phyloP scores from a whole-genome alignment of 1,139 yeast genomes.

The Magnusiomyces clavatus region DNA sequence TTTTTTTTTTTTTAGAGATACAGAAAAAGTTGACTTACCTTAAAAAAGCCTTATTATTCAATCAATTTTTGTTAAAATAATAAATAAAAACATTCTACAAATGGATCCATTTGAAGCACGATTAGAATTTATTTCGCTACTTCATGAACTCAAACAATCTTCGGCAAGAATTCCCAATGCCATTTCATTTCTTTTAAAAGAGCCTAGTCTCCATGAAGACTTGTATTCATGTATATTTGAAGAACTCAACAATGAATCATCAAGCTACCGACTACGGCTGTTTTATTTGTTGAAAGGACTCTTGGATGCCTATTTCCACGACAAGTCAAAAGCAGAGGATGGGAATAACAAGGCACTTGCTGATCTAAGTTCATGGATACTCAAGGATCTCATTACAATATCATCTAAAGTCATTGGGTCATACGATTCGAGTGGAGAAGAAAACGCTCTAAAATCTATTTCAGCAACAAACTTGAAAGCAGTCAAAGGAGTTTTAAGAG shows the following conservation, averaged over 20 bases:
- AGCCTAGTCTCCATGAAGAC: conserved; percentile 58
- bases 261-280: conserved; percentile 1
- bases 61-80: background rate
- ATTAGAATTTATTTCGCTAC: conserved; percentile 54
- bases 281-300: conserved; percentile 10
- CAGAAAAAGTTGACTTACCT: background rate
- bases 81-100: background rate
- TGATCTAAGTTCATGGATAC: background rate
- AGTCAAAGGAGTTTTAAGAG: background rate
- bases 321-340: background rate
- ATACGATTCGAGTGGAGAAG: too few species aligned
- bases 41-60: background rate
- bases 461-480: too few species aligned
- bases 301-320: conserved; percentile 10
- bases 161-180: conserved; percentile 47
- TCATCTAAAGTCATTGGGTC: background rate
- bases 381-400: background rate
- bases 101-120: conserved; percentile 83
- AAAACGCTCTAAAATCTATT: too few species aligned
- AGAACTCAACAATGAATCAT: conserved; percentile 37
- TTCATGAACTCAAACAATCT: conserved; percentile 57
- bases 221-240: conserved; percentile 64
- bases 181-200: conserved; percentile 51
- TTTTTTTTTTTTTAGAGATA: background rate
- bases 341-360: background rate